Percentiles rank a stretch among this genome's conserved stretches.
Conservation (phyloP, 768 basidiomycete genomes). For the Sutorius australiensis region DNA sequence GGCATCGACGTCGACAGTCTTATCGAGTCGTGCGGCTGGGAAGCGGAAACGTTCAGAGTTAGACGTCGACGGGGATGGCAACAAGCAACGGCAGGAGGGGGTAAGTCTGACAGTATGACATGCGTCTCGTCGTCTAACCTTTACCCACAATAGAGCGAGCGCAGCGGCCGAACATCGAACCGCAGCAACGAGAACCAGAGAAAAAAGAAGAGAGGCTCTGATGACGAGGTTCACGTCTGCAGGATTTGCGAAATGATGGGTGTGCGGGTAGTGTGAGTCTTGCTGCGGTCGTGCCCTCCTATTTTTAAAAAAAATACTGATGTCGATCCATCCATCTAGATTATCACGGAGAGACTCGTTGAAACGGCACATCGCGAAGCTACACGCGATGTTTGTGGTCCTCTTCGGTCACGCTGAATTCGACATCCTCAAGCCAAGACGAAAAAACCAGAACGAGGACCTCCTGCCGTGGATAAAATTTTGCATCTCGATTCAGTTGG, state of each 20-base stretch:
- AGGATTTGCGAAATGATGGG: not conserved
- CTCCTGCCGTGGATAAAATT: fast-evolving
- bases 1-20: not conserved
- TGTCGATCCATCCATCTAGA: not conserved
- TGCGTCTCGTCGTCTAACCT: not conserved
- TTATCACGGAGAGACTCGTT: conserved; percentile 4
- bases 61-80: not conserved
- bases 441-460: not conserved
- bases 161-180: not conserved
- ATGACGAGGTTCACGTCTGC: not conserved
- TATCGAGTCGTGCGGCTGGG: too few relatives aligned
- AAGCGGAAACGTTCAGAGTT: not conserved
- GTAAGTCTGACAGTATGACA: not conserved
- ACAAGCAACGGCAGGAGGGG: not conserved
- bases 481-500: not conserved
- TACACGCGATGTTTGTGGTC: not conserved
- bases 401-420: not conserved
- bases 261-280: too few relatives aligned
- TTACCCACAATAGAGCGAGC: not conserved
- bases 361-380: not conserved
- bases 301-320: too few relatives aligned
- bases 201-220: not conserved
- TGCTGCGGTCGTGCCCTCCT: too few relatives aligned
- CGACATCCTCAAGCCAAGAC: not conserved
- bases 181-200: too few relatives aligned